Conservation (phyloP, 306 rosid species). For the Citrullus amarus region DNA sequence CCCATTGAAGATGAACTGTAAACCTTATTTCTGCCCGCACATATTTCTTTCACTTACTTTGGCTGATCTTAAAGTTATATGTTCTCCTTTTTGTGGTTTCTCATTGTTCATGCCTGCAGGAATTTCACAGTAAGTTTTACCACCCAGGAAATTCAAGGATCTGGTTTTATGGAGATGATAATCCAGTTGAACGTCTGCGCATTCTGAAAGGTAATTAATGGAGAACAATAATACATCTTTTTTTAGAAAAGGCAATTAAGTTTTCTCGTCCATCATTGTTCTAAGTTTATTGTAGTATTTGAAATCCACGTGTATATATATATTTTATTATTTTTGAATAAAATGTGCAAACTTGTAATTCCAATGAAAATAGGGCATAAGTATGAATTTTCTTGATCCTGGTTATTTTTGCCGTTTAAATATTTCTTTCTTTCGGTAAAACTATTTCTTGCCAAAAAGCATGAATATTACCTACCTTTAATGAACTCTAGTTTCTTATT, state of each 20-base stretch:
- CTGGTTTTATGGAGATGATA: conserved; percentile 99
- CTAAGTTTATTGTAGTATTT: neutral
- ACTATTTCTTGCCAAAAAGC: neutral
- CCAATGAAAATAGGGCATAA: neutral
- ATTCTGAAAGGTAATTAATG: conserved; percentile 53
- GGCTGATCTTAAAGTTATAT: neutral
- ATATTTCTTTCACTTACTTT: neutral
- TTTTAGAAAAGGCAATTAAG: neutral
- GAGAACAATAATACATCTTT: neutral
- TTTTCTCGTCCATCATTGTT: neutral
- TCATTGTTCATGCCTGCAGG: conserved; percentile 39
- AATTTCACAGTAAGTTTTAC: conserved; percentile 83
- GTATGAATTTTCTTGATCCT: neutral
- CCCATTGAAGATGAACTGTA: neutral
- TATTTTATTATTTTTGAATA: neutral
- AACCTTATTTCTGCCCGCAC: neutral
- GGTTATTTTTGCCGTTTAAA: neutral
- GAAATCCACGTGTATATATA: neutral
- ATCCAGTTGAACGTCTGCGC: conserved; percentile 81
- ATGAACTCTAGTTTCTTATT: neutral
- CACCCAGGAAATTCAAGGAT: conserved; percentile 92
- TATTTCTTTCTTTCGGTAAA: neutral
- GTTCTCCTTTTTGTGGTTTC: neutral
- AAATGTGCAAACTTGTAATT: neutral
- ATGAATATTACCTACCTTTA: neutral